Base-by-base conservation (phyloP, 1,139 yeast species). In the Sugiyamaella grinbergsii region DNA sequence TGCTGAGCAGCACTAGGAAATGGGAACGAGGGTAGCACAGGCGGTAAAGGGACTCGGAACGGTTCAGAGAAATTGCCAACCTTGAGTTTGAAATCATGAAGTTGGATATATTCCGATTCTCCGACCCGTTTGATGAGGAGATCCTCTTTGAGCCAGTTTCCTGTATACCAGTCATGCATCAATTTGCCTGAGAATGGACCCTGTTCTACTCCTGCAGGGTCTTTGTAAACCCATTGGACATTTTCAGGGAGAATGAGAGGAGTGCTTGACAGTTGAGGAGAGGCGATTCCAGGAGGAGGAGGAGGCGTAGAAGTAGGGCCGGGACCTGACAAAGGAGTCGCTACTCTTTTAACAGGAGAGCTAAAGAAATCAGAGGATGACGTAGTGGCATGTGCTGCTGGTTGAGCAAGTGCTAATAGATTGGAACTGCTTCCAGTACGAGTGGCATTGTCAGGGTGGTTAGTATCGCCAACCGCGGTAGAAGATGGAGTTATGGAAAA, bases 141-240 rank as follows among this genome's bases (percentile, higher is more conserved):
- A 52, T 79, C 81, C 13, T 74, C 74, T 47, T 72, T 73, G 56
- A 88, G 74, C 68, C 85, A 86, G 1, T 83, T 82, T 28, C 78
- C 79, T 4, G 76, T 65, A 54, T 78, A 79, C 96, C 96, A 88
- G 48, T 75, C 81, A 58, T 87, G 94, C 96, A 88, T 88, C 71
- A 78, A 70, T 23, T 72, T 69, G 1, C 94, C 90, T 48, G 75
- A 75, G 65, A 87, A 88, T 2, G 96, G 95, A 20, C 96, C 96
- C 63, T 86, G 95, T 55, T 81, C 83, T 49, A 71, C 76, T 1
- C 87, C 88, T 42, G 77, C 68, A 0, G 88, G 82, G 64, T 88
- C 96, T 52, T 82, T 71, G 63, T 88, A 88, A 54, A 70, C 73
- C 96, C 96, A 88, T 51, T 76, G 72, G 59, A 83, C 75, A 48